Evolutionary conservation across 2,329 filamentous ascomycete genomes (phyloP).

Genomic region (Fusarium buxicola): DNA sequence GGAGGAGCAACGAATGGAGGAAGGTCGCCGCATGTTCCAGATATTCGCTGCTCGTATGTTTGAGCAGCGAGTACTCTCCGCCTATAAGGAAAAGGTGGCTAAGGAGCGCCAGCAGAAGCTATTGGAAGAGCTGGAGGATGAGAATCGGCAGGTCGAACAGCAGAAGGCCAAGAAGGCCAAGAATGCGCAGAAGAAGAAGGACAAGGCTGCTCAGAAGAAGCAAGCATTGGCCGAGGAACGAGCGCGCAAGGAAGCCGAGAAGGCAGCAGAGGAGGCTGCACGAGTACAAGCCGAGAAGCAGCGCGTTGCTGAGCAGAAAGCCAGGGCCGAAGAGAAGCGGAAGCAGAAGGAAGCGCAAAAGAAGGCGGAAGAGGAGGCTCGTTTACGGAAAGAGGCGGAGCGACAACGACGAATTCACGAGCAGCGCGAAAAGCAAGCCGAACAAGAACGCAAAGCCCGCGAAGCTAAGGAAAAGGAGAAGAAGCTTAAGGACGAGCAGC

Average conservation of each 20-base stretch:
- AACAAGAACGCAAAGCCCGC: slow-evolving; percentile 82
- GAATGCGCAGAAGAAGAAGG: slow-evolving; percentile 94
- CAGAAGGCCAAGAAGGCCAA: slow-evolving; percentile 93
- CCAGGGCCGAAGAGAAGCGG: slow-evolving; percentile 88
- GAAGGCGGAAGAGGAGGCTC: slow-evolving; percentile 91
- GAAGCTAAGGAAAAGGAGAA: slow-evolving; percentile 77
- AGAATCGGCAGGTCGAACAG: slow-evolving; percentile 79
- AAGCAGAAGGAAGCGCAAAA: slow-evolving; percentile 92
- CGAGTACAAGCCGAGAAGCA: slow-evolving; percentile 80
- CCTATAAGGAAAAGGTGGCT: slow-evolving; percentile 98
- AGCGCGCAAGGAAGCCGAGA: slow-evolving; percentile 87
- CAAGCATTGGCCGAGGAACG: slow-evolving; percentile 91
- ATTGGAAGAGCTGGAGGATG: slow-evolving; percentile 90
- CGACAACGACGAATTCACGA: slow-evolving; percentile 82
- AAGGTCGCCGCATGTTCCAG: slow-evolving; percentile 98
- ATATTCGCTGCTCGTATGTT: slow-evolving; percentile 99
- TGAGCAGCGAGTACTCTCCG: slow-evolving; percentile 93
- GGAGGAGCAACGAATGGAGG: slow-evolving; percentile 98
- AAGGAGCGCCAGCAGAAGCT: slow-evolving; percentile 91
- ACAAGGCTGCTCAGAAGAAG: slow-evolving; percentile 91
- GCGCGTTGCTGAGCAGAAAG: slow-evolving; percentile 82
- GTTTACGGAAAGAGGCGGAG: slow-evolving; percentile 85
- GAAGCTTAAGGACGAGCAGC: slow-evolving; percentile 85
- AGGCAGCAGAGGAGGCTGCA: slow-evolving; percentile 86
- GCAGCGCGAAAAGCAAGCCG: slow-evolving; percentile 86